Evolutionary conservation across 2,329 filamentous ascomycete genomes (phyloP).

Genomic region (Xylaria digitata): DNA sequence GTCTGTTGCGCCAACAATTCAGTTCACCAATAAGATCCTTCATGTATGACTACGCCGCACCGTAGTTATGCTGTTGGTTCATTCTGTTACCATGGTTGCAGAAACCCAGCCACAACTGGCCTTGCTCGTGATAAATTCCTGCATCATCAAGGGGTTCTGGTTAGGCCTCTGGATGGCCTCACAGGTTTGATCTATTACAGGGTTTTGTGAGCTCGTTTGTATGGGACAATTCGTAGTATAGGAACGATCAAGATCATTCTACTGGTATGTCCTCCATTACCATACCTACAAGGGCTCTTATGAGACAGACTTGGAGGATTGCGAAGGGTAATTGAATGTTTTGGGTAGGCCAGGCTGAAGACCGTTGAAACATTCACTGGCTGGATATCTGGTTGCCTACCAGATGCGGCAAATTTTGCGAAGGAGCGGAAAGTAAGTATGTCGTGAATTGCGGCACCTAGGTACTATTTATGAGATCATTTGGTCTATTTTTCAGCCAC

Average conservation of each 20-base stretch:
- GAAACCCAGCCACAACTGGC: not conserved
- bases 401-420: not conserved
- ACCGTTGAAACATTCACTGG: conserved; percentile 5
- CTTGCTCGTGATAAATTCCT: not conserved
- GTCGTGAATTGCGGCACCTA: no score
- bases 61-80: conserved; percentile 28
- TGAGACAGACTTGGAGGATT: not conserved
- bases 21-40: conserved; percentile 13
- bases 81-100: conserved; percentile 20
- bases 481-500: no score
- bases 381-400: not conserved
- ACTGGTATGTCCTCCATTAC: not conserved
- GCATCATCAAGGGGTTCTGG: not conserved
- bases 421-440: no score
- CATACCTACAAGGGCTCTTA: not conserved
- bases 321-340: not conserved
- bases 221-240: not conserved
- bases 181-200: not conserved
- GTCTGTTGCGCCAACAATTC: not conserved
- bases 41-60: conserved; percentile 9
- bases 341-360: not conserved
- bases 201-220: not conserved
- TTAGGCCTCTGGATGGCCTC: not conserved
- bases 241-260: no score
- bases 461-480: no score